Evolutionary conservation across 768 basidiomycete genomes (phyloP).

Genomic region (Russula earlei): DNA sequence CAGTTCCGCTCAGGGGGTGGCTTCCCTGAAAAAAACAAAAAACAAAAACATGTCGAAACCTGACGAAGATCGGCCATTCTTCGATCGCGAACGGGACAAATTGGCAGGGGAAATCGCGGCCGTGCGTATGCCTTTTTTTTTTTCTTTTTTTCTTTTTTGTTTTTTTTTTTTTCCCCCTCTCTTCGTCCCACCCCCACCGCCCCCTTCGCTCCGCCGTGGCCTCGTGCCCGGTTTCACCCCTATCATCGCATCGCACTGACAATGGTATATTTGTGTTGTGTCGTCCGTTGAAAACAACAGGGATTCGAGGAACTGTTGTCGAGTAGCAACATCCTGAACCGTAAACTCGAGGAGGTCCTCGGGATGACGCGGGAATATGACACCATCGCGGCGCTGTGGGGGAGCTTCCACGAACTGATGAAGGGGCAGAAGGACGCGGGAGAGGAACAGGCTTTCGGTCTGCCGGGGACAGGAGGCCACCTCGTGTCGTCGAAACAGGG

Average conservation of each 20-base stretch:
- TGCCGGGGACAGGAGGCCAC: constrained; percentile 70
- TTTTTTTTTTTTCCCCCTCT: not conserved
- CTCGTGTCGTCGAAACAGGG: constrained; percentile 32
- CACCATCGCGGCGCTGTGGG: constrained; percentile 80
- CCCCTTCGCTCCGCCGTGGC: too few relatives aligned
- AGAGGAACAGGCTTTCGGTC: constrained; percentile 26
- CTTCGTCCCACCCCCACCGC: not conserved
- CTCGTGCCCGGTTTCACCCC: too few relatives aligned
- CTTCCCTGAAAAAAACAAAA: too few relatives aligned
- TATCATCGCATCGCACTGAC: too few relatives aligned
- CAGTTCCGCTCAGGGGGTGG: not conserved
- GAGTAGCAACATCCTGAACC: constrained; percentile 76
- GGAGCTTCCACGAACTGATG: constrained; percentile 73
- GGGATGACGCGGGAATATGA: constrained; percentile 91
- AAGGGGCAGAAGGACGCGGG: constrained; percentile 29
- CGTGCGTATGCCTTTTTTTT: constrained; percentile 31
- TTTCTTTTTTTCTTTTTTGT: not conserved
- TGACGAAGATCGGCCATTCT: constrained; percentile 44
- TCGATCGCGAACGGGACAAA: constrained; percentile 71
- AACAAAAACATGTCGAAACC: constrained; percentile 8
- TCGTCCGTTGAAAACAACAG: too few relatives aligned
- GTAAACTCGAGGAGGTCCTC: constrained; percentile 85
- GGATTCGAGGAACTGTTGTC: constrained; percentile 84
- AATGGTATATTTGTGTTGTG: too few relatives aligned
- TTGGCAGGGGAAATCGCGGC: constrained; percentile 65